phyloP scores from a whole-genome alignment of 495 filamentous ascomycete species.

The Tuber magnatum region DNA sequence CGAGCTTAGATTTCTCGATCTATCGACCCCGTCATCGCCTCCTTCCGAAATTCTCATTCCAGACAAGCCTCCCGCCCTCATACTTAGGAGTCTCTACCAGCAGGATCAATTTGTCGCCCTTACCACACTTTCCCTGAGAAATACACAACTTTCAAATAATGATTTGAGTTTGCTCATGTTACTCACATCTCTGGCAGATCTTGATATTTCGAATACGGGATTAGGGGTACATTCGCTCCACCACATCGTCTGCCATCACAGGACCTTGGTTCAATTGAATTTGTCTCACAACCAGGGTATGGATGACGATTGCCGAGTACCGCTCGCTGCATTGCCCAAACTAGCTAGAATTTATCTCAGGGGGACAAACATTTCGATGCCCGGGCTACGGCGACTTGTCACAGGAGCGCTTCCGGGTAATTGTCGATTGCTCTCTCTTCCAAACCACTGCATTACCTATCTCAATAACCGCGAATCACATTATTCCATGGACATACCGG shows the following conservation, averaged over 20 bases:
- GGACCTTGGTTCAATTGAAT: constrained; percentile 36
- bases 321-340: constrained; percentile 33
- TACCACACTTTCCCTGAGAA: constrained; percentile 30
- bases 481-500: constrained; percentile 39
- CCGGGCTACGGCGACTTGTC: constrained; percentile 41
- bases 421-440: constrained; percentile 40
- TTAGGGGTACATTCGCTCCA: constrained; percentile 35
- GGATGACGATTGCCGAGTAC: constrained; percentile 39
- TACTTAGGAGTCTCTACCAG: constrained; percentile 29
- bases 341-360: constrained; percentile 40
- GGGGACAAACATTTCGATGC: constrained; percentile 41
- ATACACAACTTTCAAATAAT: constrained; percentile 26
- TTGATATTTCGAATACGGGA: constrained; percentile 35
- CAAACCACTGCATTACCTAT: constrained; percentile 31
- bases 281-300: constrained; percentile 36
- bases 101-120: constrained; percentile 28
- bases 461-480: constrained; percentile 31
- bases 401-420: constrained; percentile 24
- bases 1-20: constrained; percentile 30
- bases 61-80: constrained; percentile 15
- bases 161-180: constrained; percentile 37
- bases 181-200: constrained; percentile 24
- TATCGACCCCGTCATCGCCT: constrained; percentile 24
- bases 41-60: constrained; percentile 19
- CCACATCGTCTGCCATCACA: constrained; percentile 35